Base-by-base conservation (phyloP, 2,329 filamentous ascomycete genomes). In the Drechslerella coelobrocha region DNA sequence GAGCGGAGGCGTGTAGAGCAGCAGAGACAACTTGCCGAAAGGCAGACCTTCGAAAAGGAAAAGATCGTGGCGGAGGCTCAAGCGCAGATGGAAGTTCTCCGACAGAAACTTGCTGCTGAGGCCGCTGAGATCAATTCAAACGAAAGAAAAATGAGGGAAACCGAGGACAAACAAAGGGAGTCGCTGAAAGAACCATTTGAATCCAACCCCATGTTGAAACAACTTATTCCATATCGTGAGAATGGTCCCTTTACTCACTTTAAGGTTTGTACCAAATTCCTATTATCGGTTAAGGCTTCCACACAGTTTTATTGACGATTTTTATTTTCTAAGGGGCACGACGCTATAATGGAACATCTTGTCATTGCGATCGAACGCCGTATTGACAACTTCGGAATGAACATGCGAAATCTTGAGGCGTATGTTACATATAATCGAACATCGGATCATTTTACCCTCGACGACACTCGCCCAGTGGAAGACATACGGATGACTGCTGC, bases 401-500 rank as follows among this genome's bases (percentile, higher is more conserved):
- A 71, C 24, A 71, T 71, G 59, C 54, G 59, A 29, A 53, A 71
- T 2, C 53, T 71, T 2, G 59, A 71, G 50, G 31, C 53, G 9
- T 71, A 59, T 39, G 47, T 71, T 21, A n/a, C 37, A 4, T 71
- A 63, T 19, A 43, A 63, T 21, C 31, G 39, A 8, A 23, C 37
- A 12, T 62, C 59, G 5, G 66, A 71, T 26, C 66, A 71, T 60
- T 71, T 71, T 48, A 71, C 66, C 10, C 54, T 71, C 14, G 54
- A 71, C 24, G 66, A 71, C 19, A 5, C 56, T n/a, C 66, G 66
- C 17, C 54, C 59, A 21, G 66, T 63, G 19, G 59, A 59, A 26
- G 53, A 59, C 14, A 63, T 71, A 2, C 59, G 66, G 24, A 39
- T 71, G 12, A 71, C 37, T 2, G 66, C 66, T 2, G 66, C 66